Evolutionary conservation across 2,329 filamentous ascomycete genomes (phyloP), one percentile per base, ranked within the genome.

Genomic region (Pseudogymnoascus sp.): DNA sequence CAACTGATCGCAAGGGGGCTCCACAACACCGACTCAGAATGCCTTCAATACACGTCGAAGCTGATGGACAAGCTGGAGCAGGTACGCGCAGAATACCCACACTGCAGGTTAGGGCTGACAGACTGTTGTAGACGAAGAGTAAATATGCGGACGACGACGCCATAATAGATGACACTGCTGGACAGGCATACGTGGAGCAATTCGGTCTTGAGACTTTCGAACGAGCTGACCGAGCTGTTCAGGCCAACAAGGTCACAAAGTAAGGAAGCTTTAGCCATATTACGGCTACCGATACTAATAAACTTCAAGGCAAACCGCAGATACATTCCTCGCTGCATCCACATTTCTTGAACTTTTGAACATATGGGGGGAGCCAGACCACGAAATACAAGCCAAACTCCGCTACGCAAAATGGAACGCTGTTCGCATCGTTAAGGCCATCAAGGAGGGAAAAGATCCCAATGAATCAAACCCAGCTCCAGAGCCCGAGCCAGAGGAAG

Each of bases 371-470:
- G 75, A 83, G 0, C 77, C 87, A 9, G 90, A 96, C 35, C 76
- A 83, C 0, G 92, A 97, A 70, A 84, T 87, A 17, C 80, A 85
- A 39, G 84, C 91, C 61, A 97, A 96, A 79, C 91, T 93, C 75
- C 97, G 95, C 73, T 99, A 90, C 72, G 92, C 93, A 41, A 99
- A 97, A 74, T 99, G 90, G 82, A 95, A 97, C 73, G 92, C 93
- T 1, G 78, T 93, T 36, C 85, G 94, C 62, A 99, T 99, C 70
- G 81, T 89, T 13, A 96, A 90, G 75, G 94, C 94, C 9, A 83
- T 97, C 69, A 94, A 92, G 70, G 89, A 92, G 40, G 92, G 92
- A 60, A 87, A 90, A 66, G 92, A 99, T 71, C 94, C 94, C 2
- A 99, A 99, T 74, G 85, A 88, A 61, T 89, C 90, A 6, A 97